Evolutionary conservation across 202 grass and related monocot genomes (phyloP), one percentile per base, ranked within the genome.

Genomic region (Dendrocalamus latiflorus): DNA sequence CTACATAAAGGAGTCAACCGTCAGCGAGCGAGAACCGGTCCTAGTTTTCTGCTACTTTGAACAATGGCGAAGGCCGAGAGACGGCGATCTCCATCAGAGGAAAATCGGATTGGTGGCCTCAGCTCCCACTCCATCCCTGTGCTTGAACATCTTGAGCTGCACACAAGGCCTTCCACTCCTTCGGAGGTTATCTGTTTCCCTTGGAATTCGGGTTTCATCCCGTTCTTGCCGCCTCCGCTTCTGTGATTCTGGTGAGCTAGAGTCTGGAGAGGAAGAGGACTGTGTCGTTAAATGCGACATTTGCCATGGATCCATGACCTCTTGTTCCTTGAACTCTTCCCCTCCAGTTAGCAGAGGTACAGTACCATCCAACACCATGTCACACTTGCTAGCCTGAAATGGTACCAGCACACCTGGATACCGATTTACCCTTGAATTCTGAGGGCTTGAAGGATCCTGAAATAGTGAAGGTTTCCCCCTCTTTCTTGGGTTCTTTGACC

Each of bases 61-160:
- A 83, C 88, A 80, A 69, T 47, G n/a, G 55, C 3, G 13, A 72
- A 59, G 22, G 56, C 14, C 21, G 2, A 8, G 18, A 1, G 8
- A 16, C 12, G 17, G 9, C 24, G 4, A 13, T 30, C 20, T n/a
- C 24, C 37, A 18, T 91, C 58, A 85, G 24, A 85, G 77, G 20
- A 88, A 85, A 21, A 91, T 74, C 1, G 77, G 72, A 70, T 85
- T 78, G 44, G 57, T 42, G 9, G 67, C 42, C 76, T 88, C 77
- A 0, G 72, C 81, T 45, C 77, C 77, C 49, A 77, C 81, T 42
- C 81, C 89, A 60, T 91, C 85, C 53, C 17, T 68, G 73, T 88
- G 89, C 66, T 88, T 88, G 72, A 88, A 88, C 85, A 81, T 88
- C 44, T 91, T 91, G 33, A 88, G 50, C 53, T 91, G 85, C 76